Conservation (phyloP, 2,329 filamentous ascomycete genomes). For the Aspergillus calidoustus region DNA sequence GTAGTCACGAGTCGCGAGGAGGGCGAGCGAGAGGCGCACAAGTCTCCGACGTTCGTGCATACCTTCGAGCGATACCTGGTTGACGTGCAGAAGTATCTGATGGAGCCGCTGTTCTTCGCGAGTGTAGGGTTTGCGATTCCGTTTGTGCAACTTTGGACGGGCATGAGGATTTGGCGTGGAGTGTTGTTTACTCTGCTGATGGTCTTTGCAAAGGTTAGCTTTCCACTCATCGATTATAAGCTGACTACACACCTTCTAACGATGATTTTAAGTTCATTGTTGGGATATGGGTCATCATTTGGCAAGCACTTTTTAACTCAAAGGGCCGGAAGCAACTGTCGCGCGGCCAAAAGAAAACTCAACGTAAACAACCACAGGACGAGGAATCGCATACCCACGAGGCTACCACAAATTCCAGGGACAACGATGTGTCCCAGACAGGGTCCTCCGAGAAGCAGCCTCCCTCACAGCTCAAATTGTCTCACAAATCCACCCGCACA, state of each 20-base stretch:
- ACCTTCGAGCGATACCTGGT: conserved; percentile 46
- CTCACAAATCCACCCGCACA: too few species aligned
- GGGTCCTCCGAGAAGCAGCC: conserved; percentile 34
- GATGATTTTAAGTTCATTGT: conserved; percentile 39
- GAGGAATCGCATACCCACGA: too few species aligned
- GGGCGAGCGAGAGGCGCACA: conserved; percentile 39
- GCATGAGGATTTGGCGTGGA: conserved; percentile 37
- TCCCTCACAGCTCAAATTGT: conserved; percentile 34
- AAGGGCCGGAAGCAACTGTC: too few species aligned
- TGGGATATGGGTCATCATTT: conserved; percentile 36
- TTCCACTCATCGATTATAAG: not conserved
- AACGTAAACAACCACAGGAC: too few species aligned
- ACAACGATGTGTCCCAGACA: too few species aligned
- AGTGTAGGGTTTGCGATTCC: conserved; percentile 40
- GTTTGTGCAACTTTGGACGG: conserved; percentile 38
- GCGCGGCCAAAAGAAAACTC: too few species aligned
- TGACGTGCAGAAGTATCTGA: conserved; percentile 39
- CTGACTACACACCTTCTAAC: too few species aligned
- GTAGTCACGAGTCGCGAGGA: conserved; percentile 40
- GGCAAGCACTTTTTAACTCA: too few species aligned
- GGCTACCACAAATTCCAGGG: too few species aligned
- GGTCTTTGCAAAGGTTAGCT: conserved; percentile 34
- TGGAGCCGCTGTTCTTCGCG: conserved; percentile 39
- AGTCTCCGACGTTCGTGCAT: conserved; percentile 44
- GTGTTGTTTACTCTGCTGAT: conserved; percentile 36